Evolutionary conservation across 345 rosid species (phyloP), one percentile per base, ranked within the genome.

Genomic region (Pistacia integerrima): DNA sequence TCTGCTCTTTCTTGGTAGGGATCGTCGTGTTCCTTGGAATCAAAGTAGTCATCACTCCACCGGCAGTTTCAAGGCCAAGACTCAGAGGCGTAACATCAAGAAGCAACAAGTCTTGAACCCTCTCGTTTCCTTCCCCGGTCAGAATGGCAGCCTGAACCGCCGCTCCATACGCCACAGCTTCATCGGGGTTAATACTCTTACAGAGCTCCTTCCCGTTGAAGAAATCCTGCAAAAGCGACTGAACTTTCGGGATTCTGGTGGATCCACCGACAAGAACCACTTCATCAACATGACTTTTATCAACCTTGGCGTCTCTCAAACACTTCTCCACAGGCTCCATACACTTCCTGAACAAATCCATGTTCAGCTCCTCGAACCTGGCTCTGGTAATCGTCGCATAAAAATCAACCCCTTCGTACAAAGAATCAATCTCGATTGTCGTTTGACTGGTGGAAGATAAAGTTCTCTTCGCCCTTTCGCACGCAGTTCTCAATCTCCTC

Each of bases 321-420:
- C 85, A 84, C 52, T 86, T 86, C 81, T 84, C 85, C 55, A 86
- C 87, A n/a, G 87, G 87, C 68, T 86, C 87, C 87, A 84, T 84
- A 64, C 89, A 84, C 18, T 79, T 86, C 75, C 82, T 79, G 48
- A 86, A 84, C 73, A 86, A 16, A 61, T 86, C 89, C 87, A 86
- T 84, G 67, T 82, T 81, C 89, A 86, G 70, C 70, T 86, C 89
- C 79, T 86, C 89, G 58, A 86, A 86, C 82, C 89, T 77, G 0
- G 89, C 89, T 30, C 87, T 64, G 0, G 89, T 81, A 8, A 86
- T 81, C 0, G 87, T 77, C 2, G 87, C 68, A 18, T 83, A 86
- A 76, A 83, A 86, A 64, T 83, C 87, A 12, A 84, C 52, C 63
- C 89, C 89, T 14, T 83, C 89, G 33, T 81, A 84, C n/a, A 86